Evolutionary conservation across 2,329 filamentous ascomycete genomes (phyloP), one percentile per base, ranked within the genome.

Genomic region (Phoma sp.): DNA sequence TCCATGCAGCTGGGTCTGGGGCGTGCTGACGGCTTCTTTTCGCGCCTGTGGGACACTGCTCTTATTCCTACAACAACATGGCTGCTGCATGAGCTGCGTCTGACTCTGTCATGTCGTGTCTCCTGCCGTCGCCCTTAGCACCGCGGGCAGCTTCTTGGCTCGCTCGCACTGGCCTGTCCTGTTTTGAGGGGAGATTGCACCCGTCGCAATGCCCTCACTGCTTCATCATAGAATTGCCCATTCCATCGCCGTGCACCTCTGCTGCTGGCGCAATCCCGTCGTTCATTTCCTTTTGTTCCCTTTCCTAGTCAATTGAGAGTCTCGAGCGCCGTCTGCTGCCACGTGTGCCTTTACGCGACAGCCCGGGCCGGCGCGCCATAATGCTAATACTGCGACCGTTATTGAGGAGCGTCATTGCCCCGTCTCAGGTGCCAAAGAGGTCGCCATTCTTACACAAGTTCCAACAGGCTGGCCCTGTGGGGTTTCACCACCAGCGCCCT

Each of bases 301-400:
- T 51, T 60, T 61, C 42, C 37, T 64, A 45, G 47, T 54, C 43
- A 25, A 49, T 51, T 58, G 47, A 22, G 41, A 44, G 53, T 53
- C 55, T 45, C 29, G 49, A 43, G 36, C 52, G 42, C 51, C 52
- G 42, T 58, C 53, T 47, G 44, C 52, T 50, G 59, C 60, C 52
- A 62, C 62, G 60, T 57, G 61, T 57, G 39, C 33, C 39, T 53
- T 59, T 60, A 61, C 67, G 62, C 66, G 60, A 66, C 65, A 62
- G 47, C 57, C 40, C 44, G 45, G 37, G 32, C 55, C 59, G 47
- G 60, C 44, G 38, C 58, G 50, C 52, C 55, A 69, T 65, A 62
- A 71, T 72, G 69, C 59, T 68, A 61, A 68, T 71, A 62, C 66
- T 67, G 52, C 66, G 64, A 50, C 60, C 60, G 29, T 30, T 65